phyloP scores from a whole-genome alignment of 306 rosid species.

The Alnus rubra region DNA sequence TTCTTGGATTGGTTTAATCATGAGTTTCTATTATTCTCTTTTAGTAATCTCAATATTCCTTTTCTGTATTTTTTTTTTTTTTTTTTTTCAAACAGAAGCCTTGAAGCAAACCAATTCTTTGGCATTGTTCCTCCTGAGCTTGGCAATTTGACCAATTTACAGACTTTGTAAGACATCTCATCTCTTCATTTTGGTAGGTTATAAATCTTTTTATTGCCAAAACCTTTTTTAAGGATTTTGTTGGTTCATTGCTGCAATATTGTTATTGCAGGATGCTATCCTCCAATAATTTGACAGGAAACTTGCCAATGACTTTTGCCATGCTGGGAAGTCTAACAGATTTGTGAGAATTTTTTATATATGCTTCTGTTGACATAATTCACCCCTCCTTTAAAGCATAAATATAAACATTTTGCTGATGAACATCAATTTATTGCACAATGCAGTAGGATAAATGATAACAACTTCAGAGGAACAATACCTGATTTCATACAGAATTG shows the following conservation, averaged over 20 bases:
- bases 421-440: conserved; percentile 21
- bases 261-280: conserved; percentile 59
- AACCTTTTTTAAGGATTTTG: conserved; percentile 21
- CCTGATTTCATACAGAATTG: conserved; percentile 77
- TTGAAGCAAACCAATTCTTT: conserved; percentile 76
- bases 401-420: conserved; percentile 5
- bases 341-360: conserved; percentile 48
- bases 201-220: not conserved
- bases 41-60: not conserved
- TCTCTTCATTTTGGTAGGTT: conserved; percentile 8
- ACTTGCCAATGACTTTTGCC: conserved; percentile 55
- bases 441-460: conserved; percentile 83
- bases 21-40: conserved; percentile 19
- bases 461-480: conserved; percentile 62
- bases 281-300: conserved; percentile 74
- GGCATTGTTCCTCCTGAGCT: conserved; percentile 72
- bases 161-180: conserved; percentile 53
- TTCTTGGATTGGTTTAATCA: not conserved
- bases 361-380: conserved; percentile 2
- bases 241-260: conserved; percentile 20
- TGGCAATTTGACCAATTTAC: conserved; percentile 60
- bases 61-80: not conserved
- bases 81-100: conserved; percentile 45
- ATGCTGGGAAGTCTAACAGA: conserved; percentile 56
- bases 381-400: not conserved